These are phyloP conservation scores for Prillingera fragicola DNA, from an alignment of 1,284 basidiomycete species.

Conservation along the genomic window DNA sequence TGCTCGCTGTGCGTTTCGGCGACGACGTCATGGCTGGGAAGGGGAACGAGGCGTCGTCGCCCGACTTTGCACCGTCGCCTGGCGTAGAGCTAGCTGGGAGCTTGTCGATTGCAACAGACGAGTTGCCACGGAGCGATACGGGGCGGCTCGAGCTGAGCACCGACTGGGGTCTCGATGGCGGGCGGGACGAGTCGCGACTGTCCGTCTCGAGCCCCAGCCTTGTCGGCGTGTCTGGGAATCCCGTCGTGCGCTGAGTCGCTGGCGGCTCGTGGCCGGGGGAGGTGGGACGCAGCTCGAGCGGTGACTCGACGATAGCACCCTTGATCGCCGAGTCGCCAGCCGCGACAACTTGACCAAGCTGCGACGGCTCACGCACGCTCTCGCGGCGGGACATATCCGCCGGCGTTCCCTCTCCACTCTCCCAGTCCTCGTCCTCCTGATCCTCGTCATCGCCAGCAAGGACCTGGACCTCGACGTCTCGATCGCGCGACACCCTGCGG, in stretches of 20 bases:
- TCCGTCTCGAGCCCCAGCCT: neutral
- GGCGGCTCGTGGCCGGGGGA: conserved; percentile 5
- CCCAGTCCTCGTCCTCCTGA: conserved; percentile 15
- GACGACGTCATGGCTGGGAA: conserved; percentile 9
- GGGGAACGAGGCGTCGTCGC: conserved; percentile 2
- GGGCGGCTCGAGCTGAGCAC: neutral
- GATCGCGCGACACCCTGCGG: too few species aligned
- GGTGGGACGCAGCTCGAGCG: neutral
- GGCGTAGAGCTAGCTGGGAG: too few species aligned
- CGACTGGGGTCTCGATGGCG: neutral
- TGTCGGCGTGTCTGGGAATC: conserved; percentile 7
- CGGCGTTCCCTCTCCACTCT: conserved; percentile 16
- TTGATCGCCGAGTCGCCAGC: too few species aligned
- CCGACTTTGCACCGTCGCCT: neutral
- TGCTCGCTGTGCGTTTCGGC: too few species aligned
- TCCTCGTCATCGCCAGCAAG: conserved; percentile 1
- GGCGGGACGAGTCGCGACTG: neutral
- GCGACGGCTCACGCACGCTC: too few species aligned
- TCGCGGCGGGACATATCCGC: too few species aligned
- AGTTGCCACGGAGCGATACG: neutral
- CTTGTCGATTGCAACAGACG: neutral
- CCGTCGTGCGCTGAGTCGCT: conserved; percentile 7
- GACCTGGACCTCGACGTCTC: conserved; percentile 12
- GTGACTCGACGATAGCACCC: too few species aligned
- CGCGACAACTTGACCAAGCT: too few species aligned